Evolutionary conservation across 1,284 basidiomycete genomes (phyloP).

Genomic region (Moesziomyces parantarcticus): DNA sequence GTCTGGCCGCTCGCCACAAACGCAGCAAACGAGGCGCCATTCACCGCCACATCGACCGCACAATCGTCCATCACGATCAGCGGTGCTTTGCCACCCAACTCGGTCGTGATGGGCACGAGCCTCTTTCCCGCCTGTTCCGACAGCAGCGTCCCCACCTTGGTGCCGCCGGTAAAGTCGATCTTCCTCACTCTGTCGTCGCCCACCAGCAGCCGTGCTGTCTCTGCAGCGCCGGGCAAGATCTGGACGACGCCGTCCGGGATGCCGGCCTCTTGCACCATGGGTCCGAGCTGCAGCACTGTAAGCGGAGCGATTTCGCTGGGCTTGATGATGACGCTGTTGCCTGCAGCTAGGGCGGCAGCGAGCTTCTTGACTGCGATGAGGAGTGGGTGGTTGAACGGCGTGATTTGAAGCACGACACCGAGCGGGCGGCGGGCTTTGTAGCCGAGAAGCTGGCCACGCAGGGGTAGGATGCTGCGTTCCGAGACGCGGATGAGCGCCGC

Average conservation of each 20-base stretch:
- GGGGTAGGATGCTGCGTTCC: constrained; percentile 71
- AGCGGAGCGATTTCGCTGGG: constrained; percentile 83
- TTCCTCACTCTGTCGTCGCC: constrained; percentile 77
- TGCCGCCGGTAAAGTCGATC: constrained; percentile 85
- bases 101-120: constrained; percentile 77
- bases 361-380: constrained; percentile 86
- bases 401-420: constrained; percentile 85
- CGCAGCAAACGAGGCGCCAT: constrained; percentile 81
- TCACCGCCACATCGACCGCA: constrained; percentile 76
- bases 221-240: constrained; percentile 78
- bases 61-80: constrained; percentile 81
- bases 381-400: constrained; percentile 71
- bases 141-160: constrained; percentile 76
- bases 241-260: constrained; percentile 80
- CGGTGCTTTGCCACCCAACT: constrained; percentile 73
- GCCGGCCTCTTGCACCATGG: constrained; percentile 76
- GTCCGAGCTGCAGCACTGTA: constrained; percentile 79
- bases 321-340: constrained; percentile 78
- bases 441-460: constrained; percentile 80
- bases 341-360: constrained; percentile 82
- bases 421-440: constrained; percentile 81
- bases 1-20: constrained; percentile 83
- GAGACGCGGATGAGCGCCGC: constrained; percentile 13
- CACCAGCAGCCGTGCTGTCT: constrained; percentile 74
- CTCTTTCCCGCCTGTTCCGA: constrained; percentile 79